Base-by-base conservation (phyloP, 257 asterid species). In the Haberlea rhodopensis region DNA sequence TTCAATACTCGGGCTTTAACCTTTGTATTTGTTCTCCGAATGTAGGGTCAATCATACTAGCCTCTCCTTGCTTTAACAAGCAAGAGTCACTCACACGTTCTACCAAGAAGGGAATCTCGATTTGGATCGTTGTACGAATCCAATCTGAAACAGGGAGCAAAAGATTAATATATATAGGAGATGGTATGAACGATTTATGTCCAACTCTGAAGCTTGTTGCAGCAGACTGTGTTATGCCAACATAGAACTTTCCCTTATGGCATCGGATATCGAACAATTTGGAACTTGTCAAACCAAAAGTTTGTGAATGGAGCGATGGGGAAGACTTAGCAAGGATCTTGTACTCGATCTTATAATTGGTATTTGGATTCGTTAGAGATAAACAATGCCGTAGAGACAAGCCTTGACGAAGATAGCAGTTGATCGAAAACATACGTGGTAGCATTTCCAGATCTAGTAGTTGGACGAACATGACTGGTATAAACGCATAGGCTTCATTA, bases 141-240 rank as follows among this genome's bases (percentile, higher is more conserved):
- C 94, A 76, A 65, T n/a, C n/a, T 20, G 84, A 74, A 43, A 26
- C 22, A 45, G 59, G 57, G 59, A 77, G 69, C 60, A 65, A 73
- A 65, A 73, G 53, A 69, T n/a, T 85, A 40, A 85, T 90, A 68
- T 87, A 90, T 72, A 46, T 85, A 13, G 95, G 97, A 60, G 97
- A 90, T 59, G 95, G 96, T 52, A 69, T 28, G 68, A 89, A 89
- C n/a, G 97, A 90, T 75, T 87, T 78, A 71, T 87, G 96, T 69
- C 96, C 97, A 16, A 69, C 78, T 26, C 70, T 87, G 74, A 85
- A 85, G 81, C 95, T 90, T 45, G 80, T 67, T 57, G 71, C 66
- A 27, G 75, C 73, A 62, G 97, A 87, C 67, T 68, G 63, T 27
- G 89, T 82, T 56, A 71, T 90, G 95, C 87, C 96, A 9, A 81